Evolutionary conservation across 352 stramenopile species (phyloP).

Genomic region (Phytophthora capsici): DNA sequence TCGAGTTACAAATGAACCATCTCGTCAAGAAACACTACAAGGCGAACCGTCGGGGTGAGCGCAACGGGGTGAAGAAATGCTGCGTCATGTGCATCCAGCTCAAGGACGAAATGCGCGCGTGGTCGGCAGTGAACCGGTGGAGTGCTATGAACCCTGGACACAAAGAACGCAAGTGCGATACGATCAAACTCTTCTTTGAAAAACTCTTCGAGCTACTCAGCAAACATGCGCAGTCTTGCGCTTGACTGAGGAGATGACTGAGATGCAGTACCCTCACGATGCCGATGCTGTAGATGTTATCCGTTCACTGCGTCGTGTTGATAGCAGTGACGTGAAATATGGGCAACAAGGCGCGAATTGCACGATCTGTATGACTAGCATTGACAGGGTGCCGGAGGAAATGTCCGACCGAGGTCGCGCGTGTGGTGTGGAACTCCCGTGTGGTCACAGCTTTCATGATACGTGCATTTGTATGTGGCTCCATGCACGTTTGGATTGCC

Average conservation of each 20-base stretch:
- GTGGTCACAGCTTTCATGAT: conserved; percentile 81
- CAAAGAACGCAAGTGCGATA: conserved; percentile 56
- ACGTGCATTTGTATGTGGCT: conserved; percentile 80
- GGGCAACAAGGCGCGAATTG: conserved; percentile 35
- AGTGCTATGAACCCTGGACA: conserved; percentile 53
- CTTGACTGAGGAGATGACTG: conserved; percentile 49
- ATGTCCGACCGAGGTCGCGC: conserved; percentile 17
- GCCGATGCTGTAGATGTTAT: conserved; percentile 48
- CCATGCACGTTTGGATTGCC: conserved; percentile 64
- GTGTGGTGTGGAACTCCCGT: conserved; percentile 43
- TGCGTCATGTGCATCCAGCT: conserved; percentile 59
- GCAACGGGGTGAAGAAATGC: conserved; percentile 31
- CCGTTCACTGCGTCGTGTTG: conserved; percentile 46
- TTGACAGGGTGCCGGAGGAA: conserved; percentile 13
- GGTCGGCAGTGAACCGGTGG: conserved; percentile 46
- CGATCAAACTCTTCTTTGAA: conserved; percentile 53
- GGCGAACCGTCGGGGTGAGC: conserved; percentile 23
- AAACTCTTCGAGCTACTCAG: conserved; percentile 53
- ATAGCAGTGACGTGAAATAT: conserved; percentile 4
- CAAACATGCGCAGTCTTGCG: conserved; percentile 51
- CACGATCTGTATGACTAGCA: conserved; percentile 61
- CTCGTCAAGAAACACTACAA: conserved; percentile 46
- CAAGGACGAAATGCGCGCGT: conserved; percentile 43
- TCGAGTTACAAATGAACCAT: conserved; percentile 45
- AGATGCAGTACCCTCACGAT: conserved; percentile 63